Base-by-base conservation (phyloP, 257 asterid species). In the Solanum bulbocastanum region DNA sequence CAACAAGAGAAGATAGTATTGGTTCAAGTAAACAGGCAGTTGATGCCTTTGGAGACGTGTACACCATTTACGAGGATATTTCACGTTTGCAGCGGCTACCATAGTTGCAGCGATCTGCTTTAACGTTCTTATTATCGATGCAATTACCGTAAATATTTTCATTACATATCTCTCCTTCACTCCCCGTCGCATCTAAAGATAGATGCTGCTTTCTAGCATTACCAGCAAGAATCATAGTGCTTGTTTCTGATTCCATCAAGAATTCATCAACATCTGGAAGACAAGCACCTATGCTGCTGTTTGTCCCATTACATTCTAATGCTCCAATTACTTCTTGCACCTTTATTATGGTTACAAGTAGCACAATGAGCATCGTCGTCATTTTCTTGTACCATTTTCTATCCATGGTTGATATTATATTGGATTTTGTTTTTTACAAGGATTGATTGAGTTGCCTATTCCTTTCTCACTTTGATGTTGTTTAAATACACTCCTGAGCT, bases 231-330 rank as follows among this genome's bases (percentile, higher is more conserved):
- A 68, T 27, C 74, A 14, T 68, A 25, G 37, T 68, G 74, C 74
- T 68, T 18, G 88, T 83, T 42, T 81, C 87, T 3, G 88, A 89
- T 44, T 89, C 92, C 90, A 90, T 87, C 23, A 81, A 23, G 71
- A 87, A 89, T 83, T 87, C 91, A 62, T 82, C 87, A 10, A 42
- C 84, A 2, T 60, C 88, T 13, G 12, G 66, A 36, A 79, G 1
- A 66, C 71, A 87, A 25, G 27, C 89, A 6, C 44, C 86, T 39
- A 87, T 71, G 8, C 3, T 71, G n/a, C 14, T 65, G 30, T 0
- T 72, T 60, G 89, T 87, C 39, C 73, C 84, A 69, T 87, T 88
- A 89, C 89, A 83, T 37, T 36, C 72, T 66, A 62, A n/a, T n/a
- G 32, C 15, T 0, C 0, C 16, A 62, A 10, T n/a, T n/a, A n/a